Evolutionary conservation across 495 filamentous ascomycete species (phyloP).

Genomic region (Amphirosellinia nigrospora): DNA sequence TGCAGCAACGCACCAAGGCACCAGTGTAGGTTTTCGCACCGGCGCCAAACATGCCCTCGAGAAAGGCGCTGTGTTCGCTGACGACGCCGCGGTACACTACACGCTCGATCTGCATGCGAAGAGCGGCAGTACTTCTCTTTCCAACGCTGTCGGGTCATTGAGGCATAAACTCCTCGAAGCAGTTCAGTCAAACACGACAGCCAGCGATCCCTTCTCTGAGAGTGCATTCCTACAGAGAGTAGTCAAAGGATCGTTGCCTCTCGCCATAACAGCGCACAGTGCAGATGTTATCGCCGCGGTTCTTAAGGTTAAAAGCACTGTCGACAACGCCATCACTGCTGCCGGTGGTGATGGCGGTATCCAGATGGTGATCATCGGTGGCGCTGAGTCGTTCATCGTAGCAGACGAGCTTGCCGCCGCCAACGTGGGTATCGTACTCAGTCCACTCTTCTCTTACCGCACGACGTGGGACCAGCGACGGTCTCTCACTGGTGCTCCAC

Average conservation of each 20-base stretch:
- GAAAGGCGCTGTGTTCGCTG: slow-evolving; percentile 45
- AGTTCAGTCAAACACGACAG: slow-evolving; percentile 35
- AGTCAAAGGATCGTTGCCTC: slow-evolving; percentile 41
- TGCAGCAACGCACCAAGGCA: slow-evolving; percentile 49
- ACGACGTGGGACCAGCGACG: slow-evolving; percentile 54
- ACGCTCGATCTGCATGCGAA: slow-evolving; percentile 45
- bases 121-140: slow-evolving; percentile 46
- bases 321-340: slow-evolving; percentile 39
- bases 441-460: slow-evolving; percentile 51
- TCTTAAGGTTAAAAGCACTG: slow-evolving; percentile 45
- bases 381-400: slow-evolving; percentile 55
- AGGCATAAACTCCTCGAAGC: slow-evolving; percentile 51
- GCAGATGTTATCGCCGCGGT: slow-evolving; percentile 52
- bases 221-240: slow-evolving; percentile 46
- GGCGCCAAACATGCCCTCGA: slow-evolving; percentile 42
- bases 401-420: slow-evolving; percentile 54
- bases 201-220: slow-evolving; percentile 47
- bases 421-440: slow-evolving; percentile 55
- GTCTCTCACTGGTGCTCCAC: slow-evolving; percentile 55
- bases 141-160: slow-evolving; percentile 46
- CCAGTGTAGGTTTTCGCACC: slow-evolving; percentile 54
- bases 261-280: slow-evolving; percentile 52
- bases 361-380: slow-evolving; percentile 53
- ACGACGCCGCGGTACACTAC: slow-evolving; percentile 54
- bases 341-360: slow-evolving; percentile 30